A percentile compares a stretch with the other conserved stretches of the same genome.
Conservation (phyloP, 805 yeast genomes). For the Huiozyma sinensis region DNA sequence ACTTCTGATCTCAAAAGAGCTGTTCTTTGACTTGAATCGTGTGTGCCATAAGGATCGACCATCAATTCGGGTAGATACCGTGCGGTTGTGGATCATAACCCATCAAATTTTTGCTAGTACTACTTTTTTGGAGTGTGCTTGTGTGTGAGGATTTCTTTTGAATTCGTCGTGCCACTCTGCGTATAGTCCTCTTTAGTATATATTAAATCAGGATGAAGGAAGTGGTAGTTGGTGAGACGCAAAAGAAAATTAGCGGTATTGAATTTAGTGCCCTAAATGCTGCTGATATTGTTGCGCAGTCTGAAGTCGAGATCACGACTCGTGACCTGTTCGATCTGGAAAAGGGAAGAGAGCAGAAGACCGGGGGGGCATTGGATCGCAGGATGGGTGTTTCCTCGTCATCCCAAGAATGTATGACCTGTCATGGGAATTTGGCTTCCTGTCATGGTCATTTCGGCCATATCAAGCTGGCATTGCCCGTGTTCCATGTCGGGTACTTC, state of each 20-base stretch:
- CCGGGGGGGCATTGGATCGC: conserved; percentile 81
- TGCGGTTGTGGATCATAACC: no score
- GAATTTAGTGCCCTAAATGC: conserved; percentile 92
- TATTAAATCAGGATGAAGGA: conserved; percentile 26
- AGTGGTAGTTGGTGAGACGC: conserved; percentile 58
- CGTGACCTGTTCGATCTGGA: conserved; percentile 88
- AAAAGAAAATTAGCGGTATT: conserved; percentile 80
- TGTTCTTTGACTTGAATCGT: no score
- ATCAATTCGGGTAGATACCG: no score
- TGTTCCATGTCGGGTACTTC: conserved; percentile 95
- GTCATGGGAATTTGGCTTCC: conserved; percentile 83
- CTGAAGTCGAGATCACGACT: conserved; percentile 87
- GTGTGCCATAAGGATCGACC: no score
- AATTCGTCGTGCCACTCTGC: no score
- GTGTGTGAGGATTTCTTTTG: no score
- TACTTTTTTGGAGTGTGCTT: no score
- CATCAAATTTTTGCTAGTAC: no score
- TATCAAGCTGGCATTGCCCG: conserved; percentile 84
- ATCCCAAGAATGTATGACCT: conserved; percentile 76
- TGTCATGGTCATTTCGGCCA: conserved; percentile 99
- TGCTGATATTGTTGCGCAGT: conserved; percentile 81
- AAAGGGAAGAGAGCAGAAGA: conserved; percentile 73
- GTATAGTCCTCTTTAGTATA: no score
- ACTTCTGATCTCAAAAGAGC: no score
- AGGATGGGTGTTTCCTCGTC: conserved; percentile 91